These are phyloP conservation scores for Fusarium acutatum DNA, from an alignment of 2,329 filamentous ascomycete genomes.

Conservation along the genomic window DNA sequence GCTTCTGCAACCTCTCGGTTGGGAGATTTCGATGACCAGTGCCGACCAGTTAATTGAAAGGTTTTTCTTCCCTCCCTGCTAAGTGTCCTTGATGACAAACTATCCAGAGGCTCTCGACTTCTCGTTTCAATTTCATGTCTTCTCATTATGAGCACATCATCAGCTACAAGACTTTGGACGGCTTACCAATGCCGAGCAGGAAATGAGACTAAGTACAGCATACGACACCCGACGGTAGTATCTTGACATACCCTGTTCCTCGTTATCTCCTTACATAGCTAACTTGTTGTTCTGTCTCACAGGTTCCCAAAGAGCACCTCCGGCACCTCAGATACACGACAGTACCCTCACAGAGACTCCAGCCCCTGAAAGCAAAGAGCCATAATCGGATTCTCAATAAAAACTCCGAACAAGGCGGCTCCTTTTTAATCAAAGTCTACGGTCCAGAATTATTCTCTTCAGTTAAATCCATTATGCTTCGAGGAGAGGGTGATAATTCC, in stretches of 20 bases:
- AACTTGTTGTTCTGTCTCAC: accelerated
- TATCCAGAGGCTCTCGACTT: background rate
- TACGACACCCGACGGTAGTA: background rate
- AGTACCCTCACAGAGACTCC: too few species aligned
- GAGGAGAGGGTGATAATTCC: background rate
- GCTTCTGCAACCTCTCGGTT: background rate
- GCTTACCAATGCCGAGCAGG: background rate
- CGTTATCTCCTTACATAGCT: background rate
- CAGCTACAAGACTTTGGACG: accelerated
- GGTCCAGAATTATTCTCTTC: background rate
- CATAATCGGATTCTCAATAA: too few species aligned
- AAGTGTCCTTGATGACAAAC: background rate
- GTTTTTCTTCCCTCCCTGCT: background rate
- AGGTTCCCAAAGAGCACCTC: accelerated
- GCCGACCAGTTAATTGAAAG: background rate
- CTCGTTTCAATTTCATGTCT: accelerated
- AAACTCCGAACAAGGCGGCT: too few species aligned
- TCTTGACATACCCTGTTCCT: too few species aligned
- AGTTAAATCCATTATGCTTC: accelerated
- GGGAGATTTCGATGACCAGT: background rate
- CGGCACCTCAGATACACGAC: accelerated
- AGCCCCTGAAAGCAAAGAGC: background rate
- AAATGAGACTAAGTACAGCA: background rate
- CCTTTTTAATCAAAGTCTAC: background rate
- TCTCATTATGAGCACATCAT: background rate